Conservation (phyloP, 768 basidiomycete genomes). For the Leccinum truebloodii region DNA sequence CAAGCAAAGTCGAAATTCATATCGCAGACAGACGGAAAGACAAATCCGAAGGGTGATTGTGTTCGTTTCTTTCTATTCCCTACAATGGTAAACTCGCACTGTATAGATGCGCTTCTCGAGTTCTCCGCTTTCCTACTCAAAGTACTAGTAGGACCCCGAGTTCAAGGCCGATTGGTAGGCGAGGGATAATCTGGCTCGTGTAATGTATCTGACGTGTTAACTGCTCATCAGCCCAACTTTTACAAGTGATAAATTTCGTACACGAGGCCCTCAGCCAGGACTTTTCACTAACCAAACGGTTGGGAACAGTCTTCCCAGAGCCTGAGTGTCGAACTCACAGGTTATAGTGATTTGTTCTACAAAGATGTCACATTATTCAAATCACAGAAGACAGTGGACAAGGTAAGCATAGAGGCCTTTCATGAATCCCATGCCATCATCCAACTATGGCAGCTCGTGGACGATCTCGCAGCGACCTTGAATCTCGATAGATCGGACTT, state of each 20-base stretch:
- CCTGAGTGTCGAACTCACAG: slow-evolving; percentile 8
- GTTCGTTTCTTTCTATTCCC: background rate
- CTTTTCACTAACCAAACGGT: slow-evolving; percentile 68
- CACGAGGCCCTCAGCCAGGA: slow-evolving; percentile 62
- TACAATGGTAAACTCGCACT: background rate
- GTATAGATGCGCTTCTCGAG: slow-evolving; percentile 21
- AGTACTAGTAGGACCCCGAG: slow-evolving; percentile 34
- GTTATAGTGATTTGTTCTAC: slow-evolving; percentile 83
- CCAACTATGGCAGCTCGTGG: slow-evolving; percentile 63
- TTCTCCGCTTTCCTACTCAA: slow-evolving; percentile 40
- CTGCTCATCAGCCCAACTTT: slow-evolving; percentile 57
- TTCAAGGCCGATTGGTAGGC: slow-evolving; percentile 43
- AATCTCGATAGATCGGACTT: slow-evolving; percentile 71
- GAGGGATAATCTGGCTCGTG: background rate
- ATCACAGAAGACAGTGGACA: slow-evolving; percentile 76
- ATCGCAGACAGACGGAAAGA: slow-evolving; percentile 40
- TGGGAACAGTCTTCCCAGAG: slow-evolving; percentile 5
- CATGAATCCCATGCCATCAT: background rate
- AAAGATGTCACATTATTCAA: slow-evolving; percentile 79
- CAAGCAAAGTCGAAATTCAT: slow-evolving; percentile 34
- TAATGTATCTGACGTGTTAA: background rate
- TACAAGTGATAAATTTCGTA: slow-evolving; percentile 64
- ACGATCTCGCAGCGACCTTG: slow-evolving; percentile 87
- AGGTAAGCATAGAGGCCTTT: slow-evolving; percentile 41
- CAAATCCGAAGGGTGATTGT: slow-evolving; percentile 29